Evolutionary conservation across 805 yeast genomes (phyloP), one percentile per base, ranked within the genome.

Genomic region (Ogataea chonburiensis): DNA sequence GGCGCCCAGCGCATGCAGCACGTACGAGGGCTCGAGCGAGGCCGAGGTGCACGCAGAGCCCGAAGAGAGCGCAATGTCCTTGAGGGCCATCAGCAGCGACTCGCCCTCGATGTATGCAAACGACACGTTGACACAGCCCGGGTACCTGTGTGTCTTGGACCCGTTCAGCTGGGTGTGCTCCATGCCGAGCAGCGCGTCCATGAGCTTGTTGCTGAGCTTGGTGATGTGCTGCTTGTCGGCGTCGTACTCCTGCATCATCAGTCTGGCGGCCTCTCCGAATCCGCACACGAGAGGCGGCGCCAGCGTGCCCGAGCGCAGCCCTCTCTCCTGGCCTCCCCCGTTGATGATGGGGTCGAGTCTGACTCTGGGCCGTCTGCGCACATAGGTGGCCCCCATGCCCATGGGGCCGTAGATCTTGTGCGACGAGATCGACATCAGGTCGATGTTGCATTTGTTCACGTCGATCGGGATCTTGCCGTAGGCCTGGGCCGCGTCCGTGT

Each of bases 21-120:
- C 98, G 55, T 93, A 93, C 5, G 96, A 87, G 9, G 98, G 98
- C 64, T 93, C 98, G 56, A 93, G 73, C 3, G 98, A 93, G 0
- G 98, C 97, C 17, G 98, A 91, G 3, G 98, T 93, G 73, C 98
- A 93, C 3, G 98, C 98, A 10, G 97, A 88, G 18, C 98, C 98
- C 1, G 96, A 86, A 44, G 94, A 81, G 48, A 93, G 71, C 0
- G 98, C 98, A 56, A 93, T 87, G 60, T 93, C 98, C 61, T 91
- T 89, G 58, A 93, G 75, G 2, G 98, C 98, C 98, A 93, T 93
- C 55, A 93, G 70, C 52, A 93, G 71, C 0, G 98, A 91, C 67
- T 93, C 98, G 53, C 98, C 98, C 70, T 93, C 98, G 50, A 93
- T 85, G 60, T 91, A 93, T 4, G 98, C 97, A 67, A 93, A 93